A percentile compares a stretch with the other conserved stretches of the same genome.
phyloP scores from a whole-genome alignment of 148 eudicot species.

The Amaranthus cruentus region DNA sequence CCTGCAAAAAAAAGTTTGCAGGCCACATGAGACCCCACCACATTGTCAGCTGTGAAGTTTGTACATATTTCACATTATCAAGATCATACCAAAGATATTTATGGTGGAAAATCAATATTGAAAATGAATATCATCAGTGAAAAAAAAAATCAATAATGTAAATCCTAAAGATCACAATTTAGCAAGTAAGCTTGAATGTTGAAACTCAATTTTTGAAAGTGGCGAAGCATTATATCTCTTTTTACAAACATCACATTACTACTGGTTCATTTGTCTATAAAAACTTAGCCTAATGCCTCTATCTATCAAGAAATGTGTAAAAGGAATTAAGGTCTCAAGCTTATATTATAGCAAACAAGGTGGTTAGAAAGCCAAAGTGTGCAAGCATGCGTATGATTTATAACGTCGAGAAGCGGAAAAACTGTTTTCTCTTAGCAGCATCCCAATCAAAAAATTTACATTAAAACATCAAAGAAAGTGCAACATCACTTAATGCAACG shows the following conservation, averaged over 20 bases:
- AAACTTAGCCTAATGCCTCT: neutral
- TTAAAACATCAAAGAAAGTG: neutral
- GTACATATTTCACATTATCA: neutral
- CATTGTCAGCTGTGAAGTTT: neutral
- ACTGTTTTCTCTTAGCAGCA: constrained; percentile 1
- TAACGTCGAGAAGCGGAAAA: neutral
- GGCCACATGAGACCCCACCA: neutral
- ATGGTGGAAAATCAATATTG: neutral
- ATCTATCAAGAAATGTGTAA: neutral
- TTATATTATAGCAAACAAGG: neutral
- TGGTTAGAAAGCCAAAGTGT: neutral
- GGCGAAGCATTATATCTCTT: neutral
- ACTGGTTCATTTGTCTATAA: neutral
- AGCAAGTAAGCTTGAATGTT: neutral
- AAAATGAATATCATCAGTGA: neutral
- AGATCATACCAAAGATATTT: neutral
- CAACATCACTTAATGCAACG: neutral
- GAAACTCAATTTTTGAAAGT: neutral
- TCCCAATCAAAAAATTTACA: neutral
- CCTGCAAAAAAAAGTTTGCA: constrained; percentile 40
- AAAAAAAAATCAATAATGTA: constrained; percentile 1
- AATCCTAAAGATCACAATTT: neutral
- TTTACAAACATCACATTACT: neutral
- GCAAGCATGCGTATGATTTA: neutral
- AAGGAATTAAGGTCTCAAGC: neutral